Percentiles rank a stretch among this genome's conserved stretches.
Evolutionary conservation across 768 basidiomycete species (phyloP).

Genomic region (Rhizopogon rudus): DNA sequence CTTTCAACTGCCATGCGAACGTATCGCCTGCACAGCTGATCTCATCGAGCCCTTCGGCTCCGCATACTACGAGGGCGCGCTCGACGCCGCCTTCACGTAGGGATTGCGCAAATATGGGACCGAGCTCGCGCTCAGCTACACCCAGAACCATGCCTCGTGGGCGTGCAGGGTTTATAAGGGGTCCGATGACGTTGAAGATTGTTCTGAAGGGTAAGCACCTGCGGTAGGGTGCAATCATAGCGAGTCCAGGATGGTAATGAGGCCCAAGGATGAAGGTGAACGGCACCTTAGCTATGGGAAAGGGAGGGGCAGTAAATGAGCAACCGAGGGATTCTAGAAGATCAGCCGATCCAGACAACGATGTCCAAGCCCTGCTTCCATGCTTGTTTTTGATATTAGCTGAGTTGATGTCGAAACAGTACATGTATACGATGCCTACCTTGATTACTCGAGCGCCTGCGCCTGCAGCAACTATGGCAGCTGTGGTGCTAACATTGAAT

Average conservation of each 20-base stretch:
- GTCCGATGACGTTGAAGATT: conserved; percentile 93
- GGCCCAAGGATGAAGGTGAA: conserved; percentile 94
- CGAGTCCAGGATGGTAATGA: conserved; percentile 87
- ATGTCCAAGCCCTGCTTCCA: conserved; percentile 87
- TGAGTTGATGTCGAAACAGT: not conserved
- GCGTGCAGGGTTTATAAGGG: conserved; percentile 85
- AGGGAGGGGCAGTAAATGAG: conserved; percentile 49
- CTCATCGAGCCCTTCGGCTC: conserved; percentile 88
- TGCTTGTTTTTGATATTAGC: conserved; percentile 49
- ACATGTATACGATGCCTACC: conserved; percentile 38
- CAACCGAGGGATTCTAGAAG: conserved; percentile 83
- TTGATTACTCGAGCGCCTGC: conserved; percentile 93
- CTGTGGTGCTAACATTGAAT: conserved; percentile 96
- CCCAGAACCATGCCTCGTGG: conserved; percentile 91
- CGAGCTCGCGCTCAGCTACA: conserved; percentile 80
- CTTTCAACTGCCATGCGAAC: conserved; percentile 73
- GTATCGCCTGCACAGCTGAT: conserved; percentile 93
- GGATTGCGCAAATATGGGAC: conserved; percentile 73
- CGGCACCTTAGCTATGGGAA: conserved; percentile 57
- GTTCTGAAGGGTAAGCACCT: conserved; percentile 90
- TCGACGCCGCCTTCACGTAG: conserved; percentile 69
- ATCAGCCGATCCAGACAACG: conserved; percentile 92
- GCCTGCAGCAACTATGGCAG: conserved; percentile 90
- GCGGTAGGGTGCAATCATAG: conserved; percentile 76
- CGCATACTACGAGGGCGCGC: conserved; percentile 90